phyloP scores from a whole-genome alignment of 345 rosid genomes.

The Carallia pectinifolia region DNA sequence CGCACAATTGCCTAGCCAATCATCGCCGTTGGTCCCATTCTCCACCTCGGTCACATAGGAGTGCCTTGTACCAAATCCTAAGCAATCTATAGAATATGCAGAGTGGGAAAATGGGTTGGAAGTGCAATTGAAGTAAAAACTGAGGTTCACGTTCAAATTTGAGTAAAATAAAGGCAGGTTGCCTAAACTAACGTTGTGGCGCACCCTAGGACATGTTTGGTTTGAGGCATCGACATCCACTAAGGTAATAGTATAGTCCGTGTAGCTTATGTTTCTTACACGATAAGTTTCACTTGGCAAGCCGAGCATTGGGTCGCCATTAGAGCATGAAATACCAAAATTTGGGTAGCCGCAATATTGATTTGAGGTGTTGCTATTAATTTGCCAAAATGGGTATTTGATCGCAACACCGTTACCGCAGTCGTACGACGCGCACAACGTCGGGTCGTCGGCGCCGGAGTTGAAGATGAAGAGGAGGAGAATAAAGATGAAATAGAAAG shows the following conservation, averaged over 20 bases:
- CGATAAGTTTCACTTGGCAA: not conserved
- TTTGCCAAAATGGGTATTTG: not conserved
- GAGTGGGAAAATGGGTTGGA: not conserved
- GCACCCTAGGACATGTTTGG: slow-evolving; percentile 14
- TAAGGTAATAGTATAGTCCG: not conserved
- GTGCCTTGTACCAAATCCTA: not conserved
- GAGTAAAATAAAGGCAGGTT: slow-evolving; percentile 16
- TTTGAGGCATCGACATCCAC: slow-evolving; percentile 4
- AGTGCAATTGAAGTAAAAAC: slow-evolving; percentile 32
- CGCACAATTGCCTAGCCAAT: slow-evolving; percentile 7
- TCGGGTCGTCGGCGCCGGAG: not conserved
- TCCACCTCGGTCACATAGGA: slow-evolving; percentile 12
- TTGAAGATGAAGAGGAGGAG: not conserved
- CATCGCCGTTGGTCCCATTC: not conserved
- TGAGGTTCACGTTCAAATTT: slow-evolving; percentile 16
- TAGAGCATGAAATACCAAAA: slow-evolving; percentile 23
- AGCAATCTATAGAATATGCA: not conserved
- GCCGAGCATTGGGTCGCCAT: not conserved
- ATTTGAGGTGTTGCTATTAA: not conserved
- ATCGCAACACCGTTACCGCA: slow-evolving; percentile 2
- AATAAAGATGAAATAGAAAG: not conserved
- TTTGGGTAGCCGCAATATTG: slow-evolving; percentile 22
- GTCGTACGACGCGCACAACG: not conserved
- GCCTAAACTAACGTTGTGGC: slow-evolving; percentile 21
- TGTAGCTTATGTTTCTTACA: slow-evolving; percentile 21